Evolutionary conservation across 192 early-diverging fungal genomes (phyloP).

Genomic region (Rhizophagus prolifer): DNA sequence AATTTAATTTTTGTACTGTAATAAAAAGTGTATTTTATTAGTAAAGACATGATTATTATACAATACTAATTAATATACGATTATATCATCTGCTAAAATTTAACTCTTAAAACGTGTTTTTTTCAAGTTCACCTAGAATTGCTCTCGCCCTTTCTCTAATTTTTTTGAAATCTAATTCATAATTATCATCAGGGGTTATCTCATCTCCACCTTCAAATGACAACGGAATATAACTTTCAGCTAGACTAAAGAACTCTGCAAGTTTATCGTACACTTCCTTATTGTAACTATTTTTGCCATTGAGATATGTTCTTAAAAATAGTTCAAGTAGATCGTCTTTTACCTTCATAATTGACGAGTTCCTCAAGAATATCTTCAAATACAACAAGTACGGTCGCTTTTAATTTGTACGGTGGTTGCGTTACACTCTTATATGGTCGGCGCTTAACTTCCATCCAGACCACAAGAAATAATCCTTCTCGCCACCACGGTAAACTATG

Average conservation of each 20-base stretch:
- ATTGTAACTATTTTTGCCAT: background rate
- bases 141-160: conserved; percentile 3
- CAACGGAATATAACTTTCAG: conserved; percentile 13
- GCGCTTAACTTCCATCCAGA: background rate
- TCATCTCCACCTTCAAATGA: conserved; percentile 10
- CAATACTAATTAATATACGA: no score
- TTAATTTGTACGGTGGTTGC: background rate
- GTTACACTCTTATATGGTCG: background rate
- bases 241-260: background rate
- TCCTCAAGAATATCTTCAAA: background rate
- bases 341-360: background rate
- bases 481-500: conserved; percentile 13
- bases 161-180: conserved; percentile 11
- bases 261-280: background rate
- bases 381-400: background rate
- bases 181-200: background rate
- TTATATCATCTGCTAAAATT: no score
- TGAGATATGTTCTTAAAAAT: background rate
- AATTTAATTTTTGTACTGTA: no score
- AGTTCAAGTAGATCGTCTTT: no score
- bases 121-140: background rate
- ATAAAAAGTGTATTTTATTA: no score
- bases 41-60: no score
- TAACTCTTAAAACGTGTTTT: background rate
- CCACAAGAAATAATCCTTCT: conserved; percentile 11